Conservation (phyloP, 495 filamentous ascomycete genomes). For the Penicillium malachiteum region DNA sequence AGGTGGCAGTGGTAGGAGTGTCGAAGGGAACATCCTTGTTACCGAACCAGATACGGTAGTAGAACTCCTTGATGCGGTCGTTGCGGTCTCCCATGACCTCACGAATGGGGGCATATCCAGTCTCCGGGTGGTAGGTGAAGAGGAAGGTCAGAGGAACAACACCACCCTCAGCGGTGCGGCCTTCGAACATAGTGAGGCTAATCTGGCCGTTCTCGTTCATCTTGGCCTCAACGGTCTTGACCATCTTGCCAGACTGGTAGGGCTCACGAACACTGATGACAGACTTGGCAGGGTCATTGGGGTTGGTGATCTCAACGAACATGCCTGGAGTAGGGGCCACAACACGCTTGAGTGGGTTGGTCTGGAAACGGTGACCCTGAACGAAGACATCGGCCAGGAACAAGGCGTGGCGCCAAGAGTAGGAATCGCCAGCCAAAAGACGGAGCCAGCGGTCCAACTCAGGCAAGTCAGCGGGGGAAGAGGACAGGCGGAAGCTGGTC, state of each 20-base stretch:
- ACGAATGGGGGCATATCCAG: constrained; percentile 90
- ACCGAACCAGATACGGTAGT: constrained; percentile 93
- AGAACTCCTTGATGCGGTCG: constrained; percentile 96
- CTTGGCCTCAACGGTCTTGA: constrained; percentile 83
- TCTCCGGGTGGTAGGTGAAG: constrained; percentile 91
- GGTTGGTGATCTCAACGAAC: constrained; percentile 81
- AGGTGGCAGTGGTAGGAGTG: constrained; percentile 75
- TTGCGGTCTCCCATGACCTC: constrained; percentile 95
- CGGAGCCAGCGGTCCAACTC: constrained; percentile 77
- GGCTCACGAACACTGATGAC: constrained; percentile 75
- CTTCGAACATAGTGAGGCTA: constrained; percentile 80
- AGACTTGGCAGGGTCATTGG: constrained; percentile 74
- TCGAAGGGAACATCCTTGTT: constrained; percentile 82
- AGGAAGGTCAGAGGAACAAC: constrained; percentile 76
- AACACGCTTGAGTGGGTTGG: constrained; percentile 89
- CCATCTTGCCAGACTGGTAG: constrained; percentile 61
- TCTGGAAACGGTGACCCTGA: constrained; percentile 94
- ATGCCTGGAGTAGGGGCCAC: constrained; percentile 83
- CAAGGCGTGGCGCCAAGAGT: constrained; percentile 95
- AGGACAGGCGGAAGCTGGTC: constrained; percentile 76
- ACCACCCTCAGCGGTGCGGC: constrained; percentile 76
- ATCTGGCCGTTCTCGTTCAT: constrained; percentile 75
- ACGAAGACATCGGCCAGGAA: constrained; percentile 93
- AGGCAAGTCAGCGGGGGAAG: constrained; percentile 69
- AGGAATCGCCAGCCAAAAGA: constrained; percentile 78